A percentile compares a stretch with the other conserved stretches of the same genome.
These are phyloP conservation scores for Beauveria australis DNA, from an alignment of 2,329 filamentous ascomycete genomes.

Conservation along the genomic window DNA sequence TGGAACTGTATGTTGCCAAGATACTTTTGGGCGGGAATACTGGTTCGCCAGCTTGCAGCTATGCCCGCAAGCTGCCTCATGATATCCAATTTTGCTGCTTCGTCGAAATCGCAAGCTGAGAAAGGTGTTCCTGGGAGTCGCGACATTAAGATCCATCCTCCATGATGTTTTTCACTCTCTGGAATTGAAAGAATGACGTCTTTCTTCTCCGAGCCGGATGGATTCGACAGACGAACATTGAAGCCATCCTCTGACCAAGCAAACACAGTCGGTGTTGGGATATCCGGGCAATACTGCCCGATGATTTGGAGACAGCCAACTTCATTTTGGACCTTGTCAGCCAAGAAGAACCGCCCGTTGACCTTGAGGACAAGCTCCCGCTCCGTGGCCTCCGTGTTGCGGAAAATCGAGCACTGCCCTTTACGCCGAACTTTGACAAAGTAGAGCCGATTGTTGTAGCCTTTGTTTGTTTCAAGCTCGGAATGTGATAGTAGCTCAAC, in stretches of 20 bases:
- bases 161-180: background rate
- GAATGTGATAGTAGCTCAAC: constrained; percentile 6
- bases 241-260: constrained; percentile 18
- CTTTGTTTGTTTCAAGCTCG: constrained; percentile 12
- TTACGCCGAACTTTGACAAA: constrained; percentile 12
- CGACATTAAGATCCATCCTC: constrained; percentile 18
- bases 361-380: constrained; percentile 16
- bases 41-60: constrained; percentile 13
- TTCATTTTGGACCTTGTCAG: constrained; percentile 18
- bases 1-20: constrained; percentile 14
- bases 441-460: constrained; percentile 19
- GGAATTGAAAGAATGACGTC: background rate
- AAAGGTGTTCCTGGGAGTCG: constrained; percentile 12
- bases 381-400: background rate
- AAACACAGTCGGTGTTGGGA: constrained; percentile 14
- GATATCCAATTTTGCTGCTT: constrained; percentile 5
- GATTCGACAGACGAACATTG: background rate
- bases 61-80: constrained; percentile 15
- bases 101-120: constrained; percentile 11
- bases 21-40: constrained; percentile 13
- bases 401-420: constrained; percentile 2
- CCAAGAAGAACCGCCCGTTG: constrained; percentile 17
- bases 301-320: constrained; percentile 15
- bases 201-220: background rate
- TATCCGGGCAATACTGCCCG: constrained; percentile 14